phyloP scores from a whole-genome alignment of 805 yeast genomes.

The Ogataea nakhonphanomensis region DNA sequence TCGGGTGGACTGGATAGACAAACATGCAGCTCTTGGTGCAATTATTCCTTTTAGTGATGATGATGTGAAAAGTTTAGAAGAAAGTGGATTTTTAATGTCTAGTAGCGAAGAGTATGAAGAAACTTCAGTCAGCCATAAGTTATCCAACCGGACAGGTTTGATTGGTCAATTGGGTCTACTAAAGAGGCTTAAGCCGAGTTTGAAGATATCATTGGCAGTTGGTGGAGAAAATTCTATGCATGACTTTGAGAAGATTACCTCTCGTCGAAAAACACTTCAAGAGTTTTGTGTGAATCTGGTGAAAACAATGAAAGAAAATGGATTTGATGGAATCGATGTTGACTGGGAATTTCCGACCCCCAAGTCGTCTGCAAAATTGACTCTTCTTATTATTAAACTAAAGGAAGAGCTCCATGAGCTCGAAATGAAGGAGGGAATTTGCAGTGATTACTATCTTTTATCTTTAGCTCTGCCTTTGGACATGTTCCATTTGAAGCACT shows the following conservation, averaged over 20 bases:
- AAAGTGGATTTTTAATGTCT: no score
- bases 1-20: conserved; percentile 55
- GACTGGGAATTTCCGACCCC: conserved; percentile 90
- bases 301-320: conserved; percentile 45
- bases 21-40: conserved; percentile 58
- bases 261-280: conserved; percentile 28
- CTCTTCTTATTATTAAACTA: conserved; percentile 39
- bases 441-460: conserved; percentile 38
- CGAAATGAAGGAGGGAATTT: conserved; percentile 28
- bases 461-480: conserved; percentile 80
- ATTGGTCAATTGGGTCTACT: conserved; percentile 31
- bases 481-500: conserved; percentile 38
- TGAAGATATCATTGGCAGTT: conserved; percentile 66
- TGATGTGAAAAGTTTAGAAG: not conserved
- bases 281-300: conserved; percentile 51
- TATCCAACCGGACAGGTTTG: conserved; percentile 20
- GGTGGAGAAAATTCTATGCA: conserved; percentile 71
- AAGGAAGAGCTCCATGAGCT: conserved; percentile 38
- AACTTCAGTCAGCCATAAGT: conserved; percentile 3
- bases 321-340: conserved; percentile 87
- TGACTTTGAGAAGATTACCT: conserved; percentile 34
- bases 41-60: conserved; percentile 13
- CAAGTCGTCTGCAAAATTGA: conserved; percentile 44
- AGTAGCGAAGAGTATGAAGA: not conserved
- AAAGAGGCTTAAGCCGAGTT: conserved; percentile 26